Evolutionary conservation across 495 filamentous ascomycete genomes (phyloP).

Genomic region (Neohortaea acidophila): DNA sequence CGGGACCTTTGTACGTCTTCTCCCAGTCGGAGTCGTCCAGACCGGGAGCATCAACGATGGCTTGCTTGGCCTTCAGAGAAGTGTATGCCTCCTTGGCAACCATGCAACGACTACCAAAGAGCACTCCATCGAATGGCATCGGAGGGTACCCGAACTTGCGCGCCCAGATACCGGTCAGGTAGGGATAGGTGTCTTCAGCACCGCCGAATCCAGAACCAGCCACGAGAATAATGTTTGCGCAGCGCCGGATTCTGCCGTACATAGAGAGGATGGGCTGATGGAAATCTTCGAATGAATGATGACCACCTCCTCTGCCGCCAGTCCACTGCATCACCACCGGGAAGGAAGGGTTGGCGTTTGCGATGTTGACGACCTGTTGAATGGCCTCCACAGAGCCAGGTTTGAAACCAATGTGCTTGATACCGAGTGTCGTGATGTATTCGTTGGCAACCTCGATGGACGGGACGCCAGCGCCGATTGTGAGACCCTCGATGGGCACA

Average conservation of each 20-base stretch:
- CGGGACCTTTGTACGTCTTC: slow-evolving; percentile 83
- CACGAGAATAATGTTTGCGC: slow-evolving; percentile 71
- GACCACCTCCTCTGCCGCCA: slow-evolving; percentile 81
- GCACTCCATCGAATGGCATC: slow-evolving; percentile 85
- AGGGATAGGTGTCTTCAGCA: slow-evolving; percentile 82
- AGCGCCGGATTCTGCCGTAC: slow-evolving; percentile 71
- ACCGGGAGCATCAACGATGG: slow-evolving; percentile 80
- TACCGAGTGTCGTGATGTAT: slow-evolving; percentile 82
- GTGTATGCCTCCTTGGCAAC: slow-evolving; percentile 90
- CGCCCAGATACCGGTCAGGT: slow-evolving; percentile 79
- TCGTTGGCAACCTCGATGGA: slow-evolving; percentile 88
- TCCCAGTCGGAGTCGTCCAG: slow-evolving; percentile 86
- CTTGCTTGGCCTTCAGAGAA: slow-evolving; percentile 82
- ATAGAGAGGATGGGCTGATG: slow-evolving; percentile 83
- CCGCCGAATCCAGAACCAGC: slow-evolving; percentile 89
- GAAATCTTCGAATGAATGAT: slow-evolving; percentile 93
- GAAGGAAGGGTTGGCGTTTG: slow-evolving; percentile 77
- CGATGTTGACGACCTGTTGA: slow-evolving; percentile 80
- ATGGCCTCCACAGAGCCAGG: slow-evolving; percentile 82
- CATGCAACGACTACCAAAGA: slow-evolving; percentile 90
- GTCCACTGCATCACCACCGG: slow-evolving; percentile 91
- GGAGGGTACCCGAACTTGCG: slow-evolving; percentile 70
- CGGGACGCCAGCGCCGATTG: slow-evolving; percentile 86
- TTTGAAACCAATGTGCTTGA: slow-evolving; percentile 93
- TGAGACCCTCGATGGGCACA: slow-evolving; percentile 84